These are phyloP conservation scores for Ballota nigra DNA, from an alignment of 257 asterid genomes.

Conservation along the genomic window DNA sequence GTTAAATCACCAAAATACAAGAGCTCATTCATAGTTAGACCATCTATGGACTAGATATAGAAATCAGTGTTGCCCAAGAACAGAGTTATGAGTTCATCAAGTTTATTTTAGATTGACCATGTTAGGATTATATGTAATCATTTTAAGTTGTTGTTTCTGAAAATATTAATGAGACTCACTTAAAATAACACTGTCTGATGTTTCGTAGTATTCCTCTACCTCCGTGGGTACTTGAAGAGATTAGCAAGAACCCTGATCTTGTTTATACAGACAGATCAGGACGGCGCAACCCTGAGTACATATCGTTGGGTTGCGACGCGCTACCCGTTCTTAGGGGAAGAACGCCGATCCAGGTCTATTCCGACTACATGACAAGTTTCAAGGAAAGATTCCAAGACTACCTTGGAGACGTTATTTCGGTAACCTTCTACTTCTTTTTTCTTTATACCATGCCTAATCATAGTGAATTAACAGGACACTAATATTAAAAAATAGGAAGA, in stretches of 20 bases:
- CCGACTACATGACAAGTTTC: slow-evolving; percentile 84
- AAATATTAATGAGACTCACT: background rate
- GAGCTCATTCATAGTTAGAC: background rate
- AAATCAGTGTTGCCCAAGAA: background rate
- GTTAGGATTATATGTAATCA: too few relatives aligned
- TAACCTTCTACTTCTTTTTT: slow-evolving; percentile 29
- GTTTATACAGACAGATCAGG: slow-evolving; percentile 87
- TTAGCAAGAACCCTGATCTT: slow-evolving; percentile 78
- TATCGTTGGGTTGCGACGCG: slow-evolving; percentile 80
- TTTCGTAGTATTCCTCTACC: slow-evolving; percentile 83
- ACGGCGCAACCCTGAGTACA: slow-evolving; percentile 80
- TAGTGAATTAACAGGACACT: too few relatives aligned
- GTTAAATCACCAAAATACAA: too few relatives aligned
- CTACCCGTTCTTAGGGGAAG: slow-evolving; percentile 86
- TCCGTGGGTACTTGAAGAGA: slow-evolving; percentile 96
- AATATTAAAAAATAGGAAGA: too few relatives aligned
- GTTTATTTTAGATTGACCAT: too few relatives aligned
- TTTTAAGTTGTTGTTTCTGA: background rate
- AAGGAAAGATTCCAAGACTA: slow-evolving; percentile 60
- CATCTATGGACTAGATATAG: background rate
- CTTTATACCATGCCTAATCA: background rate
- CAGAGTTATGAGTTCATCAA: background rate
- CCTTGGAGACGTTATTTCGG: slow-evolving; percentile 70
- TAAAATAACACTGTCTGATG: background rate
- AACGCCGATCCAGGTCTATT: slow-evolving; percentile 85